Percentiles rank a stretch among this genome's conserved stretches.
Evolutionary conservation across 2,329 filamentous ascomycete species (phyloP).

Genomic region (Fusarium dimerum): DNA sequence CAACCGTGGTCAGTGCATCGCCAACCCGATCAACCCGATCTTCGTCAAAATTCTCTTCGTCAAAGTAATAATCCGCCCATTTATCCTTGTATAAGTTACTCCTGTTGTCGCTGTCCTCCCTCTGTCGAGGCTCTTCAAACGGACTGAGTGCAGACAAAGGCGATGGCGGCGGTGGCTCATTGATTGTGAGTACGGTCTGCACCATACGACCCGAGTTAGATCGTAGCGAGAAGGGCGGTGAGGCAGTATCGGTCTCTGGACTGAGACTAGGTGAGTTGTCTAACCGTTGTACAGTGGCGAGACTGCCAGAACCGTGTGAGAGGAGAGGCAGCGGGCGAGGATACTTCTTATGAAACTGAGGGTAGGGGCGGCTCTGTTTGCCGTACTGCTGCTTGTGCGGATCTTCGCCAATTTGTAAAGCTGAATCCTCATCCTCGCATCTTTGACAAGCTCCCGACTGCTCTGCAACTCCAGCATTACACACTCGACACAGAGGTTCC

Average conservation of each 20-base stretch:
- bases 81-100: slow-evolving; percentile 28
- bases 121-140: slow-evolving; percentile 8
- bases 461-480: slow-evolving; percentile 25
- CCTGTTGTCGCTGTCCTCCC: not conserved
- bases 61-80: slow-evolving; percentile 37
- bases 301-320: slow-evolving; percentile 10
- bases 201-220: slow-evolving; percentile 6
- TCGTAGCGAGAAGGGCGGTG: not conserved
- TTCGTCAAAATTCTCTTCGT: slow-evolving; percentile 24
- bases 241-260: slow-evolving; percentile 12
- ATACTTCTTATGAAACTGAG: slow-evolving; percentile 11
- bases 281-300: slow-evolving; percentile 18
- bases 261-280: slow-evolving; percentile 13
- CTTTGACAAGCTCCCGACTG: slow-evolving; percentile 22
- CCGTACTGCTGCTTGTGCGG: slow-evolving; percentile 1
- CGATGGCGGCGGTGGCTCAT: slow-evolving; percentile 14
- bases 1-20: slow-evolving; percentile 3
- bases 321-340: slow-evolving; percentile 21
- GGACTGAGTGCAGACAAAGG: slow-evolving; percentile 24
- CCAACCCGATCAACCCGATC: slow-evolving; percentile 6
- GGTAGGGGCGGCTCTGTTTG: slow-evolving; percentile 1
- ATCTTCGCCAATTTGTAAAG: slow-evolving; percentile 1
- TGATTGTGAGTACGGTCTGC: slow-evolving; percentile 10
- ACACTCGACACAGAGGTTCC: slow-evolving; percentile 23
- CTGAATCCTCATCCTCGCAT: slow-evolving; percentile 23